Evolutionary conservation across 179 eudicot species (phyloP).

Genomic region (Beta lomatogona): DNA sequence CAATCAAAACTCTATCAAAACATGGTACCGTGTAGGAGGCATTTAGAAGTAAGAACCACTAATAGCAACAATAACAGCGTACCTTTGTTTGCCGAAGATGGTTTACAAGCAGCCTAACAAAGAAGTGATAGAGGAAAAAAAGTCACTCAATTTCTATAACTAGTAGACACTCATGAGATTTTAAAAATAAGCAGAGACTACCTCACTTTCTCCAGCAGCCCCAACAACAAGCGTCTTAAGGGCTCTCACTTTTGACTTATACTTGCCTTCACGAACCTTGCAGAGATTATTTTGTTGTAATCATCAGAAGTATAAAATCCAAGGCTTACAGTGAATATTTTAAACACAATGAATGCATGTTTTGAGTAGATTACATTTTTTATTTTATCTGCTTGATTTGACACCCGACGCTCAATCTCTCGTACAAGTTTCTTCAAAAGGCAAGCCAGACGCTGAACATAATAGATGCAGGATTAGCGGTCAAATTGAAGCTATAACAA

Average conservation of each 20-base stretch:
- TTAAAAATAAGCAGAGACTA: slow-evolving; percentile 28
- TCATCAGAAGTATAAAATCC: too few species aligned
- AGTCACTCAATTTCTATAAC: slow-evolving; percentile 16
- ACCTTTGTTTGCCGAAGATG: slow-evolving; percentile 80
- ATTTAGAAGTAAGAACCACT: too few species aligned
- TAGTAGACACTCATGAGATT: background rate
- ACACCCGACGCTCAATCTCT: slow-evolving; percentile 74
- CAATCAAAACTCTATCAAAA: too few species aligned
- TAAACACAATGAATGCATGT: too few species aligned
- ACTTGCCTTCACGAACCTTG: too few species aligned
- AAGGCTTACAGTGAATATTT: too few species aligned
- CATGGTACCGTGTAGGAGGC: too few species aligned
- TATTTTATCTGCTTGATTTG: slow-evolving; percentile 63
- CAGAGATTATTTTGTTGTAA: too few species aligned
- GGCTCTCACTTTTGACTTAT: slow-evolving; percentile 58
- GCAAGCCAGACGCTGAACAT: slow-evolving; percentile 66
- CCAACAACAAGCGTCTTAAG: slow-evolving; percentile 83
- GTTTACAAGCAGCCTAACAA: slow-evolving; percentile 56
- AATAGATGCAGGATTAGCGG: too few species aligned
- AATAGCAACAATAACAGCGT: slow-evolving; percentile 17
- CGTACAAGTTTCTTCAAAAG: slow-evolving; percentile 71
- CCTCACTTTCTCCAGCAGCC: slow-evolving; percentile 81
- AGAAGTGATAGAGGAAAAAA: slow-evolving; percentile 2
- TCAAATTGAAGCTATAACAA: too few species aligned
- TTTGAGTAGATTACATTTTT: too few species aligned